Base-by-base conservation (phyloP, 1,284 basidiomycete species). In the Ustilago tritici region DNA sequence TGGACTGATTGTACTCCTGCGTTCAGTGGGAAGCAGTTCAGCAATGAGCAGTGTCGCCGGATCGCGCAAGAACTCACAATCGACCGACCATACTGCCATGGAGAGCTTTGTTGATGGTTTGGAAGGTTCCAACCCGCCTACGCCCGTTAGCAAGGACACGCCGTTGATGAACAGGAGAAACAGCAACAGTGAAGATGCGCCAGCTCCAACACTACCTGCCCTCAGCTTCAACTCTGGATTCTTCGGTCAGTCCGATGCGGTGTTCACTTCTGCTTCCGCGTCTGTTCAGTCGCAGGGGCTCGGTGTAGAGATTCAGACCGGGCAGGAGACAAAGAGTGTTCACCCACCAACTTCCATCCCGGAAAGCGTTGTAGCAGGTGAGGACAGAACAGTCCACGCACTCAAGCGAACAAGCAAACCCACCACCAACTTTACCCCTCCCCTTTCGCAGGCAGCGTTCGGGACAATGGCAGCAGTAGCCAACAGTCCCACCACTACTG, bases 141-240 rank as follows among this genome's bases (percentile, higher is more conserved):
- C 76, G 15, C 76, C 76, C 9, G 36, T 74, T 31, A 78, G 76
- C 70, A 78, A 78, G 32, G 71, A 78, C 35, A 70, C 75, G 15
- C 70, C 75, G 0, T n/a, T 72, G 6, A 40, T 56, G n/a, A 28
- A 43, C 52, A 41, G 57, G 28, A 23, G 64, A 11, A 46, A 15
- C n/a, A 46, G 31, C 17, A 35, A 32, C 46, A 43, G 28, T 52
- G 53, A 62, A 15, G 50, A 47, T 7, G 56, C 52, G 7, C 32
- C 47, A 2, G 47, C 70, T 4, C 76, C 71, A 3, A 64, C 47
- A 10, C 35, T 78, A 60, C 76, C 76, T 0, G 76, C 69, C 5
- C 56, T 78, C n/a, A 70, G 59, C 12, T 78, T 78, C 72, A 71
- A 78, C 32, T 73, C 70, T 3, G 76, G 70, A 17, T 65, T 75